phyloP scores from a whole-genome alignment of 2,329 filamentous ascomycete species.

The Neopestalotiopsis clavispora region DNA sequence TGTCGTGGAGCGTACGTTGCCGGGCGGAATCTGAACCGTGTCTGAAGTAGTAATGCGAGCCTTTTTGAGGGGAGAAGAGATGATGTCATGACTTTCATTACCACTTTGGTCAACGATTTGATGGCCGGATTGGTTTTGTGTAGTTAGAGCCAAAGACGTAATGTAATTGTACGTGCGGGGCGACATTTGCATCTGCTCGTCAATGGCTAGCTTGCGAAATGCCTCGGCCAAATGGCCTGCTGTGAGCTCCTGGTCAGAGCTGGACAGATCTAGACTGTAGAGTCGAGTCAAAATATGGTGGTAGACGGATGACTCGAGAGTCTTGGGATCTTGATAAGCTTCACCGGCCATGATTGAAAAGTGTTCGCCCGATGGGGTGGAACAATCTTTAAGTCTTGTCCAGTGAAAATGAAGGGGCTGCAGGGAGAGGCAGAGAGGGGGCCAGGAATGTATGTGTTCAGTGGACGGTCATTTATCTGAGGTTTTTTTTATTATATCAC shows the following conservation, averaged over 20 bases:
- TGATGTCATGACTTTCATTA: neutral
- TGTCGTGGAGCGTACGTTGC: neutral
- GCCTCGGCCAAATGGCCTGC: neutral
- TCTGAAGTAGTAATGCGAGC: neutral
- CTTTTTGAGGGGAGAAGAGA: neutral
- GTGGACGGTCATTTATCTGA: too few relatives aligned
- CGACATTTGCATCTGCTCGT: neutral
- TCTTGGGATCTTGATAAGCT: too few relatives aligned
- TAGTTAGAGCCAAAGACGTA: neutral
- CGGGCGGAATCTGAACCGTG: neutral
- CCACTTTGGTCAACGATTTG: neutral
- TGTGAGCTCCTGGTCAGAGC: neutral
- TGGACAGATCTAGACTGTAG: too few relatives aligned
- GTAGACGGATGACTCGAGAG: too few relatives aligned
- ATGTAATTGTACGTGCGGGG: neutral
- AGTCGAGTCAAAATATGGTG: too few relatives aligned
- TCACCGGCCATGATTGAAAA: too few relatives aligned
- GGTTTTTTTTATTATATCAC: too few relatives aligned
- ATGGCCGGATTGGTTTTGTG: neutral
- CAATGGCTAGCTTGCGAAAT: neutral
- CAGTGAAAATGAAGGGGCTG: too few relatives aligned
- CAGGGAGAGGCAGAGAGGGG: too few relatives aligned
- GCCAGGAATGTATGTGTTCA: too few relatives aligned
- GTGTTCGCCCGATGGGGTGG: too few relatives aligned
- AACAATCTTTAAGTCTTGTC: too few relatives aligned